These are phyloP conservation scores for Amanita pallidorosea DNA, from an alignment of 768 basidiomycete genomes.

Conservation along the genomic window DNA sequence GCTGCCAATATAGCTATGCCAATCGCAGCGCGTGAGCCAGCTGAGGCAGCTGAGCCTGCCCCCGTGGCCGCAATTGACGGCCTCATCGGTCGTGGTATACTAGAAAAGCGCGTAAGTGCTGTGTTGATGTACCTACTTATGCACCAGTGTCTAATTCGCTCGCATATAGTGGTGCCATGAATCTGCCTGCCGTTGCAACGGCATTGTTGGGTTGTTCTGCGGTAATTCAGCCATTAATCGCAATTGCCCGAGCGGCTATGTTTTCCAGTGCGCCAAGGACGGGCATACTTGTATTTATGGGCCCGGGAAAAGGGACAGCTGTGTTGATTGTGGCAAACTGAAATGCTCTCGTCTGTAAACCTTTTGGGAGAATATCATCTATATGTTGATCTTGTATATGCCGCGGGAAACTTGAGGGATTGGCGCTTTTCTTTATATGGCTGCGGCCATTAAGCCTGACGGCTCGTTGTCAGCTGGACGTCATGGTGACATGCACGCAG, in stretches of 20 bases:
- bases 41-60: constrained; percentile 7
- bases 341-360: too few relatives aligned
- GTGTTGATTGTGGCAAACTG: too few relatives aligned
- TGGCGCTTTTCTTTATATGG: too few relatives aligned
- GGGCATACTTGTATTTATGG: too few relatives aligned
- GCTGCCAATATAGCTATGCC: constrained; percentile 4
- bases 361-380: too few relatives aligned
- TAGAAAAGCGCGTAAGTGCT: not conserved
- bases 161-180: not conserved
- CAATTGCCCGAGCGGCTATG: constrained; percentile 10
- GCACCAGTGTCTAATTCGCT: not conserved
- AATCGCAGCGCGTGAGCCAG: constrained; percentile 8
- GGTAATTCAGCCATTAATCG: constrained; percentile 11
- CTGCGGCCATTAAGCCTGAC: too few relatives aligned
- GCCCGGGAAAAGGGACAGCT: too few relatives aligned
- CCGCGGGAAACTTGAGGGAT: too few relatives aligned
- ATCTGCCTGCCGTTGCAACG: not conserved
- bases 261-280: constrained; percentile 11
- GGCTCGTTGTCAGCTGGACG: too few relatives aligned
- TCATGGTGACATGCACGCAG: too few relatives aligned
- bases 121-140: not conserved
- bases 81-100: not conserved
- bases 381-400: too few relatives aligned
- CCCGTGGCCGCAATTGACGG: not conserved
- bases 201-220: constrained; percentile 9